Percentiles rank a stretch among this genome's conserved stretches.
Conservation (phyloP, 805 yeast genomes). For the Kuraishia molischiana region DNA sequence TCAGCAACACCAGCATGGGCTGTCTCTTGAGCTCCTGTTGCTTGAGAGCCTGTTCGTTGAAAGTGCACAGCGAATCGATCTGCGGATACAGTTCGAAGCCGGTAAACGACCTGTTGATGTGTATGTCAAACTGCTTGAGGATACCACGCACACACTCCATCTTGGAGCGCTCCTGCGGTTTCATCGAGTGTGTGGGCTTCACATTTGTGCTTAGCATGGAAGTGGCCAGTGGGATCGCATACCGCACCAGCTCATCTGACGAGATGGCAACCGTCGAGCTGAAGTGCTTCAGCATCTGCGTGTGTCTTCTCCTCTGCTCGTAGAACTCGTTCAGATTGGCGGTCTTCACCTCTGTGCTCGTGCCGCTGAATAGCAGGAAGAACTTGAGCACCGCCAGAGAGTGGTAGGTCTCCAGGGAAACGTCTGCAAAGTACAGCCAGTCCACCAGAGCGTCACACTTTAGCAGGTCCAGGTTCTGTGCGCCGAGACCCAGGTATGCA, state of each 20-base stretch:
- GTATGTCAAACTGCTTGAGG: constrained; percentile 28
- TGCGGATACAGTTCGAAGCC: constrained; percentile 3
- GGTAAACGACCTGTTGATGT: constrained; percentile 11
- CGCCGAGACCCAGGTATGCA: constrained; percentile 47
- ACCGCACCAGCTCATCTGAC: constrained; percentile 11
- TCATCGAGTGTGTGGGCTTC: constrained; percentile 16
- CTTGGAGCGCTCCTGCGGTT: constrained; percentile 19
- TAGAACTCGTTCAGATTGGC: constrained; percentile 13
- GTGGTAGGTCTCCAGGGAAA: constrained; percentile 43
- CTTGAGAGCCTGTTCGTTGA: constrained; percentile 7
- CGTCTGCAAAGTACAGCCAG: constrained; percentile 70
- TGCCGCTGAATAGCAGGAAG: constrained; percentile 56
- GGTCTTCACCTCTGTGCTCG: constrained; percentile 21
- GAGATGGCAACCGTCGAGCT: constrained; percentile 19
- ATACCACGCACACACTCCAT: constrained; percentile 27
- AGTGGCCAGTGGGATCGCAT: constrained; percentile 25
- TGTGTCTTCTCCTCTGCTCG: constrained; percentile 26
- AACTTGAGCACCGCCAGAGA: constrained; percentile 50
- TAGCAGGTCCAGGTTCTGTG: constrained; percentile 50
- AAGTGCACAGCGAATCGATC: constrained; percentile 3
- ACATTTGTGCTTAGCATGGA: constrained; percentile 17
- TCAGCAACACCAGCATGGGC: constrained; percentile 1
- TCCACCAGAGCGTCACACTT: constrained; percentile 59
- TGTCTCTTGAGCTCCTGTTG: constrained; percentile 10
- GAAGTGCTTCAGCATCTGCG: constrained; percentile 22